Base-by-base conservation (phyloP, 805 yeast species). In the Kazachstania taianensis region DNA sequence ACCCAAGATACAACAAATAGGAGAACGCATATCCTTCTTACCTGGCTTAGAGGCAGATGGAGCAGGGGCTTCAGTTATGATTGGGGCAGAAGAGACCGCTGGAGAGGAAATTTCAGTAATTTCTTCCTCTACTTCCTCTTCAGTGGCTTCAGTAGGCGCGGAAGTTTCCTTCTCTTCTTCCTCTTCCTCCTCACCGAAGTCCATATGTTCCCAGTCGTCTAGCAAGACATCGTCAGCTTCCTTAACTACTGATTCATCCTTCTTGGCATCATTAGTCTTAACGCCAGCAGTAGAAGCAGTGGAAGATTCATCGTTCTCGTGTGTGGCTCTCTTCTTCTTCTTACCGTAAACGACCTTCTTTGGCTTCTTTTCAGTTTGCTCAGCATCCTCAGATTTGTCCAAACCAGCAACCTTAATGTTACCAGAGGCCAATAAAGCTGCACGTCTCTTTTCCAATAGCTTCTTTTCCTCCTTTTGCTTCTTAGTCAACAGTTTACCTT, bases 1-100 rank as follows among this genome's bases (percentile, higher is more conserved):
- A 59, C 99, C 99, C 62, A 92, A 73, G 55, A 92, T 92, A 81
- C 96, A 86, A 65, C 98, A 92, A 59, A 92, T 92, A 45, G 99
- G 99, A 45, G 99, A 92, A 66, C 99, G 94, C 56, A 92, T 66
- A 53, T 92, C 72, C 29, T 62, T 66, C 37, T 49, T 41, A 32
- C 61, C 66, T 15, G 53, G 41, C 15, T 41, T 32, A 19, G 46
- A 16, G 12, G 42, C 19, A 4, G 39, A 33, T 12, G 37, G 39
- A 17, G 34, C 43, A 24, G 45, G 41, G 12, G 28, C 27, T 22
- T n/a, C 12, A 9, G 25, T 22, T 9, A n/a, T n/a, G 12, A 22
- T 9, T 14, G 37, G 20, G 33, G 45, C 53, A 39, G 50, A 55
- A 6, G 53, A 53, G 39, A 43, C 50, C 35, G 51, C 53, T 17